phyloP scores from a whole-genome alignment of 192 early-diverging fungal species.

The Rhizophagus prolifer region DNA sequence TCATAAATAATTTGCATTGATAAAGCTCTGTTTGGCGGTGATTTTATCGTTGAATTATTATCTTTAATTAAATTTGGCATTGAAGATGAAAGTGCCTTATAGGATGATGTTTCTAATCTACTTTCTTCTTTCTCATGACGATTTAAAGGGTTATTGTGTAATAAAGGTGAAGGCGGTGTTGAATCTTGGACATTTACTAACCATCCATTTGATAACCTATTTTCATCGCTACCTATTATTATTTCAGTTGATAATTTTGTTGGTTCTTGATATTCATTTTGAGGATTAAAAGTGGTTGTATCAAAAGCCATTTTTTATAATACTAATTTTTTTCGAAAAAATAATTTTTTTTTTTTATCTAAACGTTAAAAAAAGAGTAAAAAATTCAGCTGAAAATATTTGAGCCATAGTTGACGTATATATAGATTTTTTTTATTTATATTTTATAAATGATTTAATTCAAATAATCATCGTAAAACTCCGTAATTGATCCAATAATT shows the following conservation, averaged over 20 bases:
- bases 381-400: too few relatives aligned
- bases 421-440: too few relatives aligned
- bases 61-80: background rate
- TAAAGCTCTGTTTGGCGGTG: background rate
- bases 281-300: background rate
- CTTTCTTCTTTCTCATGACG: background rate
- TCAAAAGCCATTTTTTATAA: background rate
- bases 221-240: background rate
- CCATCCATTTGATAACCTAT: background rate
- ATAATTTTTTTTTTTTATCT: too few relatives aligned
- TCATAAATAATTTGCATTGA: background rate
- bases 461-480: too few relatives aligned
- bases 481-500: too few relatives aligned
- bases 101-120: background rate
- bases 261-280: background rate
- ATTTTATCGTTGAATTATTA: background rate
- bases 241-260: background rate
- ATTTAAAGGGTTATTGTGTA: background rate
- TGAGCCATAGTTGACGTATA: too few relatives aligned
- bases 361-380: too few relatives aligned
- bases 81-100: background rate
- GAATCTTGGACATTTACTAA: background rate
- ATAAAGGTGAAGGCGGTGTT: background rate
- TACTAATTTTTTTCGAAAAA: too few relatives aligned
- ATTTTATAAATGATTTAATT: too few relatives aligned